Base-by-base conservation (phyloP, 106 monocot genomes). In the Dendrobium huoshanense region DNA sequence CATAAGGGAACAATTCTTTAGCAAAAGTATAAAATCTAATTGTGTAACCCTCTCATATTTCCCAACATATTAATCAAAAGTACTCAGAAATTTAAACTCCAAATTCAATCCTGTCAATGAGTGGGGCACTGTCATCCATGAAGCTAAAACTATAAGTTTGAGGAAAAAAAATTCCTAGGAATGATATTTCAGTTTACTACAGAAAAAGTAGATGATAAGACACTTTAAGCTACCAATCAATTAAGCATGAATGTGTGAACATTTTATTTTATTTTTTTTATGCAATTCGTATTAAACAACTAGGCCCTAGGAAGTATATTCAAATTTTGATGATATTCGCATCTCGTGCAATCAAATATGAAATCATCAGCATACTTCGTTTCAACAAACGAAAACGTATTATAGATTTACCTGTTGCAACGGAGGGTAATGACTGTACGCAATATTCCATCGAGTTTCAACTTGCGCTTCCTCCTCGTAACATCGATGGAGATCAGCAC, bases 401-500 rank as follows among this genome's bases (percentile, higher is more conserved):
- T 1, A 64, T 22, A 8, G 64, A n/a, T 25, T 37, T 37, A 94
- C 98, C 95, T 87, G 79, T 91, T 87, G 86, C 98, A 99, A 3
- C 87, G 89, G 41, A 95, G 95, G 11, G 91, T 89, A 83, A 99
- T 90, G 41, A 99, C 98, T 2, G 98, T 99, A 45, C 98, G 83
- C 16, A 99, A 70, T 73, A 99, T 91, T 20, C 95, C 98, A 79
- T 99, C 98, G 10, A 99, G 91, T 89, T 87, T 88, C 77, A 95
- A 75, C 85, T 88, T 83, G 45, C 95, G 79, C 86, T 84, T 92
- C 87, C 87, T 90, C 88, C 92, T 87, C n/a, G 92, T 88, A 51
- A 97, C 94, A 45, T 94, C 96, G 7, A 93, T 55, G 17, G 91
- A 90, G 41, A 93, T 67, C 8, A 93, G 86, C 45, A 94, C 92